phyloP scores from a whole-genome alignment of 2,329 filamentous ascomycete genomes.

The Fusarium devonianum region DNA sequence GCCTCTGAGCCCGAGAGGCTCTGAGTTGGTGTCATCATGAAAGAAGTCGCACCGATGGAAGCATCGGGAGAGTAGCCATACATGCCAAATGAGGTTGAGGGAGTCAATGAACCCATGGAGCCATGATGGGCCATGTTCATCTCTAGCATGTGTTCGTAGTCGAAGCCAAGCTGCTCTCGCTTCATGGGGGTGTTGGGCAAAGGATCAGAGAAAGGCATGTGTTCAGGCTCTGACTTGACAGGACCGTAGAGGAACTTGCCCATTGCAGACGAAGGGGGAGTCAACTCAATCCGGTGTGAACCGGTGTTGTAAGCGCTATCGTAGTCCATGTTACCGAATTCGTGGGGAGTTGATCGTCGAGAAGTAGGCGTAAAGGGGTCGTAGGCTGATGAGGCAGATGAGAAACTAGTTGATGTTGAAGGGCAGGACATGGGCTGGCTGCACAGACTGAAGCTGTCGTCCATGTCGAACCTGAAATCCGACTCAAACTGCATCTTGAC shows the following conservation, averaged over 20 bases:
- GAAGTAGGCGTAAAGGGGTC: conserved; percentile 55
- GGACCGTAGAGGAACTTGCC: conserved; percentile 47
- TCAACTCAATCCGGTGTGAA: conserved; percentile 45
- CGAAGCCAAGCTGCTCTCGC: conserved; percentile 46
- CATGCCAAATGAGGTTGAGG: conserved; percentile 47
- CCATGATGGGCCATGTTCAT: conserved; percentile 46
- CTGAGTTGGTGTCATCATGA: conserved; percentile 52
- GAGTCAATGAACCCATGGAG: conserved; percentile 49
- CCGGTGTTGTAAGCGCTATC: conserved; percentile 43
- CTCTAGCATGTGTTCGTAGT: conserved; percentile 51
- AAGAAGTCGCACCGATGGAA: conserved; percentile 44
- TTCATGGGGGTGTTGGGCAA: conserved; percentile 50
- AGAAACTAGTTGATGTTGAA: conserved; percentile 49
- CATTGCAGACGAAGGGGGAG: conserved; percentile 46
- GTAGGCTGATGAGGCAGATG: conserved; percentile 51
- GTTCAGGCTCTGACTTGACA: conserved; percentile 47
- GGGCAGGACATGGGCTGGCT: conserved; percentile 48
- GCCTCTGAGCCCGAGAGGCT: conserved; percentile 51
- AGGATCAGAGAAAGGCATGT: conserved; percentile 43
- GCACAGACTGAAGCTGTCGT: conserved; percentile 50
- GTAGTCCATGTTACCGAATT: conserved; percentile 49
- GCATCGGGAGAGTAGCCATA: conserved; percentile 47
- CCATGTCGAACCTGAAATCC: conserved; percentile 51
- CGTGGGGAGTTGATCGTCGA: conserved; percentile 53
- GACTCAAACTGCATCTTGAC: conserved; percentile 50